phyloP scores from a whole-genome alignment of 2,329 filamentous ascomycete genomes.

The Fusarium sp. region DNA sequence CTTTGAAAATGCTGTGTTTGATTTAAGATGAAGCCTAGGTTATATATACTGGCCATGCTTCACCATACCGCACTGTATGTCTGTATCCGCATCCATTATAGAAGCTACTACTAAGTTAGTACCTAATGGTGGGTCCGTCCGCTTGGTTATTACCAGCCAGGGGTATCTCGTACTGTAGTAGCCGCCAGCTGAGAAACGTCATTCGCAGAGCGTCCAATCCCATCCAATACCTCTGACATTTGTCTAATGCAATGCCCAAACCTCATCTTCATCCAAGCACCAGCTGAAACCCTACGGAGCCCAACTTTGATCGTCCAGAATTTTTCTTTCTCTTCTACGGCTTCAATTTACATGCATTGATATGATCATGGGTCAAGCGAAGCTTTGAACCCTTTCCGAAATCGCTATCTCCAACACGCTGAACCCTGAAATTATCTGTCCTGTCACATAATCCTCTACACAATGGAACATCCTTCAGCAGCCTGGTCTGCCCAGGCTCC shows the following conservation, averaged over 20 bases:
- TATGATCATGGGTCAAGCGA: conserved; percentile 22
- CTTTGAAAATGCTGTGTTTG: not conserved
- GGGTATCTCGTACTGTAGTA: conserved; percentile 20
- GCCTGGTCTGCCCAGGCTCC: conserved; percentile 61
- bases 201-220: conserved; percentile 31
- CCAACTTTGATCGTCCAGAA: conserved; percentile 8
- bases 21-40: not conserved
- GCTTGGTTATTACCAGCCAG: conserved; percentile 7
- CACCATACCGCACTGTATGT: not conserved
- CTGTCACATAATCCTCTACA: conserved; percentile 32
- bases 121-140: not conserved
- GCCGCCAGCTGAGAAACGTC: conserved; percentile 40
- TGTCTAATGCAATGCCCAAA: conserved; percentile 32
- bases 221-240: conserved; percentile 27
- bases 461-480: conserved; percentile 62
- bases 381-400: conserved; percentile 20
- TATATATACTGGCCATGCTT: not conserved
- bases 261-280: conserved; percentile 33
- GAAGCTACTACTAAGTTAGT: not conserved
- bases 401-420: conserved; percentile 22
- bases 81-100: not conserved
- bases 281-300: conserved; percentile 17
- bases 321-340: not conserved
- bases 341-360: not conserved
- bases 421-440: conserved; percentile 19